Evolutionary conservation across 176 grass and related monocot genomes (phyloP).

Genomic region (Bonia amplexicaulis): DNA sequence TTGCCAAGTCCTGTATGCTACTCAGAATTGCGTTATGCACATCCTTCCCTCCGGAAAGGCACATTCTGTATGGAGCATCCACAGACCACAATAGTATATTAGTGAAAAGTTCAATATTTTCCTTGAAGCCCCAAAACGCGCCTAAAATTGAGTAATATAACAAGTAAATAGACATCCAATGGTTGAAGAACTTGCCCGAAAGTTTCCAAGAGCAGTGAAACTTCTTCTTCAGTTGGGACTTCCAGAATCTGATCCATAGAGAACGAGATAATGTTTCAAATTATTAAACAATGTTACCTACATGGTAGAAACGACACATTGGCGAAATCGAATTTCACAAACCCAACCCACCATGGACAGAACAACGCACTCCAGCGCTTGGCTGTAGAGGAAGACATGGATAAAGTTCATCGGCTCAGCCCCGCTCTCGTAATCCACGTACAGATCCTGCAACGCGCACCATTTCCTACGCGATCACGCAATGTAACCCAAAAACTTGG

Average conservation of each 20-base stretch:
- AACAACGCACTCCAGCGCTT: constrained; percentile 72
- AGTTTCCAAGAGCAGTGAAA: constrained; percentile 67
- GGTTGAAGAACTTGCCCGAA: constrained; percentile 60
- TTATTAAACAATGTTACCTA: neutral
- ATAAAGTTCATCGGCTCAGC: constrained; percentile 65
- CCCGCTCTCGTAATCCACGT: constrained; percentile 69
- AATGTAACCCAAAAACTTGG: neutral
- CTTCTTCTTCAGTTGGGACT: constrained; percentile 73
- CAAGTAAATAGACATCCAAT: constrained; percentile 15
- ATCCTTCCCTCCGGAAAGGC: constrained; percentile 77
- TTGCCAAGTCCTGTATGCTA: constrained; percentile 75
- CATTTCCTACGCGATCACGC: neutral
- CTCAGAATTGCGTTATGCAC: constrained; percentile 68
- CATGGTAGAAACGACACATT: neutral
- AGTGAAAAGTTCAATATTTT: neutral
- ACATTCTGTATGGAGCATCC: constrained; percentile 47
- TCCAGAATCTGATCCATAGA: constrained; percentile 65
- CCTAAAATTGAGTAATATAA: neutral
- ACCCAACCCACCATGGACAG: constrained; percentile 66
- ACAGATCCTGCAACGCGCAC: constrained; percentile 59
- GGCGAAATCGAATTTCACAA: neutral
- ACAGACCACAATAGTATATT: neutral
- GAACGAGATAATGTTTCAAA: constrained; percentile 16
- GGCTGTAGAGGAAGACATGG: constrained; percentile 84
- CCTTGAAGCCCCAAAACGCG: neutral